Percentiles rank a stretch among this genome's conserved stretches.
These are phyloP conservation scores for Hanseniaspora clermontiae DNA, from an alignment of 805 yeast genomes.

Conservation along the genomic window DNA sequence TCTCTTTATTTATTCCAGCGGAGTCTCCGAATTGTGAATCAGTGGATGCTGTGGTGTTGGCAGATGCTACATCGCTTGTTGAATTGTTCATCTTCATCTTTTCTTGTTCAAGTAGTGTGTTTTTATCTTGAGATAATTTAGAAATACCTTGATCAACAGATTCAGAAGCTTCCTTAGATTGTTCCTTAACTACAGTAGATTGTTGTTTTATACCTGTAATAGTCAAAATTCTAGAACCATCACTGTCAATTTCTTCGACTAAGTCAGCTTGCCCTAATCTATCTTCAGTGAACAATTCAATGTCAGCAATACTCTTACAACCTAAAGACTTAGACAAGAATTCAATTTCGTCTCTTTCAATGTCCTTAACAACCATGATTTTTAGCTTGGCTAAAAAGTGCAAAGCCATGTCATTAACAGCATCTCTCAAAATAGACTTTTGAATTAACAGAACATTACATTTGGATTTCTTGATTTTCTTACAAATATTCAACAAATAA, in stretches of 20 bases:
- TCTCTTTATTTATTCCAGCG: not conserved
- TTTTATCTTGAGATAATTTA: constrained; percentile 13
- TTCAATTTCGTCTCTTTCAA: constrained; percentile 92
- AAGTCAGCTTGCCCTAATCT: constrained; percentile 84
- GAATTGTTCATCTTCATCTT: not conserved
- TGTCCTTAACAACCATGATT: constrained; percentile 87
- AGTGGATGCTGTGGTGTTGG: not conserved
- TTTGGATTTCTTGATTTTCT: constrained; percentile 90
- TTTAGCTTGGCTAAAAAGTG: constrained; percentile 89
- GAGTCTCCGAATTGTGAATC: not conserved
- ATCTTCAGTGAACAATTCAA: constrained; percentile 85
- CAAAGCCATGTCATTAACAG: constrained; percentile 84
- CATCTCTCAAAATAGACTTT: constrained; percentile 87
- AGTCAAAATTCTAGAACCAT: constrained; percentile 80
- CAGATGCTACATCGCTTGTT: not conserved
- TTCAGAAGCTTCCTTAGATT: constrained; percentile 25
- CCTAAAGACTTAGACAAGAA: constrained; percentile 72
- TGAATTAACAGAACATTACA: constrained; percentile 86
- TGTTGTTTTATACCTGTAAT: constrained; percentile 62
- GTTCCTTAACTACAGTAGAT: constrained; percentile 24
- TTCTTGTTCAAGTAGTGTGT: constrained; percentile 7
- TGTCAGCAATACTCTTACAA: constrained; percentile 91
- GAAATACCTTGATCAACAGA: constrained; percentile 4
- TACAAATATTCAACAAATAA: constrained; percentile 83
- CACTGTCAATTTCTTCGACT: constrained; percentile 79